Conservation (phyloP, 2,329 filamentous ascomycete genomes). For the Colletotrichum graminicola region DNA sequence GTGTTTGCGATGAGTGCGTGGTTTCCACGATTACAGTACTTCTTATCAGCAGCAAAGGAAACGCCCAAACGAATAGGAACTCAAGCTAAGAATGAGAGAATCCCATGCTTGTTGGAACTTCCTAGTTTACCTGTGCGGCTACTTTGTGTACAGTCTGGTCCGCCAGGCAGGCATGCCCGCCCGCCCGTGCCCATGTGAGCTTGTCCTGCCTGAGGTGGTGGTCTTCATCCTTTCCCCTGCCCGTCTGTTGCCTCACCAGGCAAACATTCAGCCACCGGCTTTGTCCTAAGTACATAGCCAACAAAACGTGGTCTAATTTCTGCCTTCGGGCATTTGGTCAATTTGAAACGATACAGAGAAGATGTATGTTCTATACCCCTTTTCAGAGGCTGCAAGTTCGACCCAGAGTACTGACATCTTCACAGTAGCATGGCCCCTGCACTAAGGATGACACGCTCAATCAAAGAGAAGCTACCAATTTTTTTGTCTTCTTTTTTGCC, state of each 20-base stretch:
- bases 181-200: no score
- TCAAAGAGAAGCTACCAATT: conserved; percentile 77
- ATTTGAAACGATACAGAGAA: conserved; percentile 38
- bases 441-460: conserved; percentile 96
- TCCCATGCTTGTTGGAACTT: neutral
- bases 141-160: no score
- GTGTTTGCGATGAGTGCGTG: neutral
- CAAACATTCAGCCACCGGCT: no score
- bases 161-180: no score
- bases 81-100: neutral
- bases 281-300: no score
- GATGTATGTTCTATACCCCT: conserved; percentile 11
- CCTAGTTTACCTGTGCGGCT: no score
- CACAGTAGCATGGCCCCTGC: conserved; percentile 80
- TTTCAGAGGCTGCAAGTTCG: conserved; percentile 1
- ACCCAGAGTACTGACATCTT: neutral
- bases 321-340: conserved; percentile 36
- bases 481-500: conserved; percentile 52
- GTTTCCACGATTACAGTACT: neutral
- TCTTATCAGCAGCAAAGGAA: neutral
- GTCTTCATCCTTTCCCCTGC: no score
- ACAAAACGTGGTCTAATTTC: no score
- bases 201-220: no score
- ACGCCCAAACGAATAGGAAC: neutral
- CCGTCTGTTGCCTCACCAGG: no score